These are phyloP conservation scores for Quillaja saponaria DNA, from an alignment of 306 rosid genomes.

Conservation along the genomic window DNA sequence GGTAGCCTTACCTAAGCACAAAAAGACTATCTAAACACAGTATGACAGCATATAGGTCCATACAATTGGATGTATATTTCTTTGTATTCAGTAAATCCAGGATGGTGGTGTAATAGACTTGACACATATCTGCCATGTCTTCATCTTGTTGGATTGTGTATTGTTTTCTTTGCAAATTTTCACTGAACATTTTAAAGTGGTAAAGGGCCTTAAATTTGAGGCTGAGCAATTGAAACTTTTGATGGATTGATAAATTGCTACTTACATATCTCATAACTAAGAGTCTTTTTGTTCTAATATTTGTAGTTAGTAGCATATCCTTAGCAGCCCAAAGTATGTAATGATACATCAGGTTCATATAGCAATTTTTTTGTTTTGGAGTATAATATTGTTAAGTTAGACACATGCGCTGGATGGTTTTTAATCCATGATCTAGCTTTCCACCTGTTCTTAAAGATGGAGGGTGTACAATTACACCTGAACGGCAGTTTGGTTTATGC, in stretches of 20 bases:
- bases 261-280: conserved; percentile 4
- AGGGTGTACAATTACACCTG: conserved; percentile 11
- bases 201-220: not conserved
- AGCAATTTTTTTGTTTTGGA: not conserved
- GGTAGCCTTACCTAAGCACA: too few species aligned
- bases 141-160: too few species aligned
- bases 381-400: conserved; percentile 13
- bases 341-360: not conserved
- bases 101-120: too few species aligned
- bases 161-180: too few species aligned
- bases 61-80: too few species aligned
- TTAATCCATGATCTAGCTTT: not conserved
- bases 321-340: too few species aligned
- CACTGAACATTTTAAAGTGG: too few species aligned
- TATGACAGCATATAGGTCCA: too few species aligned
- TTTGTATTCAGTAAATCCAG: too few species aligned
- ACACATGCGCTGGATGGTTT: not conserved
- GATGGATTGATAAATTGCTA: not conserved
- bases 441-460: conserved; percentile 3
- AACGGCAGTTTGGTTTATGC: conserved; percentile 18
- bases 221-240: conserved; percentile 3
- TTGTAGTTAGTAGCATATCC: not conserved
- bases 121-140: too few species aligned
- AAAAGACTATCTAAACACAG: too few species aligned
- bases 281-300: conserved; percentile 13